Base-by-base conservation (phyloP, 768 basidiomycete genomes). In the Pholiota microspora region DNA sequence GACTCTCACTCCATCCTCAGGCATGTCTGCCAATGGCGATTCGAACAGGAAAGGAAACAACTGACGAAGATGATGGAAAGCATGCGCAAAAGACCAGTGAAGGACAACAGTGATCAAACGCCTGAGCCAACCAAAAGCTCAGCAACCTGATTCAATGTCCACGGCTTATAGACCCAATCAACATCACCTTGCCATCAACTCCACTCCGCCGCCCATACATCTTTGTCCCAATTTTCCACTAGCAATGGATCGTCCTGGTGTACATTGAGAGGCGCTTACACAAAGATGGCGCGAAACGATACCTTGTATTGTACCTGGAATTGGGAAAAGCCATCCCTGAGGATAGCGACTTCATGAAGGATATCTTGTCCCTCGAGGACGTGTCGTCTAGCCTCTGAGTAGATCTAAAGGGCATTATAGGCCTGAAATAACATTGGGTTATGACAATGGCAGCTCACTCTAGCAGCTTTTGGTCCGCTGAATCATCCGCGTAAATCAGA, bases 391-490 rank as follows among this genome's bases (percentile, higher is more conserved):
- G 75, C 83, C 66, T 87, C 82, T 51, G 84, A 78, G 66, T 89
- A 92, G 38, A 85, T 79, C 88, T 91, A 55, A 44, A 54, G 49
- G 57, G 29, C 55, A 49, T 58, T 48, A 53, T 44, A 47, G n/a
- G 38, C 45, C 44, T 18, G 9, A 12, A 28, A 10, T n/a, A 5
- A 23, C 28, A 4, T 6, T 7, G 15, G 21, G 2, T 52, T 21
- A 56, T 13, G n/a, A 28, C 29, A 46, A 46, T 25, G 42, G 29
- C 29, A 12, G 63, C 77, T 31, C 68, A 92, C 92, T 57, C 80
- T 73, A 34, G 90, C 91, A 52, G 91, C 87, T 62, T 83, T 84
- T 0, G 91, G 92, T 15, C 91, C 91, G 40, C 90, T 91, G 25
- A 31, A 16, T 7, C 46, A n/a, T n/a, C 32, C 24, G n/a, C 7